These are phyloP conservation scores for Saccharomycopsis fodiens DNA, from an alignment of 805 yeast species.

Conservation along the genomic window DNA sequence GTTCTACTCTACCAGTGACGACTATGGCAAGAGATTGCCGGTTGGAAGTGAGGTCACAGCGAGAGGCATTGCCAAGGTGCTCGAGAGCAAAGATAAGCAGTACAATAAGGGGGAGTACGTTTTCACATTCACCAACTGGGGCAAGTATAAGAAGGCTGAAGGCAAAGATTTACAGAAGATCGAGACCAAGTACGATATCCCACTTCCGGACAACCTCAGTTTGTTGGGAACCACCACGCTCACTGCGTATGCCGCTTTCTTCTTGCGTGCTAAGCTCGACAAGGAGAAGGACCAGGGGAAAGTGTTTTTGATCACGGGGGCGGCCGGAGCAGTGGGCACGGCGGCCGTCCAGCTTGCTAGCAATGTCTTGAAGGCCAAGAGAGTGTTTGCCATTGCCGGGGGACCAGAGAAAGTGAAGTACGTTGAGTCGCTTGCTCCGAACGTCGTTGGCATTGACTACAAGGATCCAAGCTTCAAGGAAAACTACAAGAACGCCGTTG, in stretches of 20 bases:
- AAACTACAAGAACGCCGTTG: conserved; percentile 34
- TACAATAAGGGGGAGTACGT: conserved; percentile 39
- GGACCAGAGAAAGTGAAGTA: conserved; percentile 45
- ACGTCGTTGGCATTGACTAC: conserved; percentile 46
- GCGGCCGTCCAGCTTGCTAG: conserved; percentile 50
- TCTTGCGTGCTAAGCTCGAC: conserved; percentile 39
- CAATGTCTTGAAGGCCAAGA: conserved; percentile 42
- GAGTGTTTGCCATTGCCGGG: conserved; percentile 58
- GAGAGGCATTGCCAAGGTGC: conserved; percentile 43
- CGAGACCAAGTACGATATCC: conserved; percentile 9
- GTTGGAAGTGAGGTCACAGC: conserved; percentile 39
- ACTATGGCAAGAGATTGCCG: conserved; percentile 30
- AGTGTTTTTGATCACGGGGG: conserved; percentile 50
- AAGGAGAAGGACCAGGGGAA: conserved; percentile 35
- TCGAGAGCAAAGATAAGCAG: conserved; percentile 37
- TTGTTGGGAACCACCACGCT: conserved; percentile 50
- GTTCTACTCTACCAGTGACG: conserved; percentile 31
- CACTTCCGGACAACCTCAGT: conserved; percentile 2
- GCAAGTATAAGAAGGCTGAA: conserved; percentile 29
- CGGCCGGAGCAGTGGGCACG: conserved; percentile 71
- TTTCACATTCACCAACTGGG: conserved; percentile 37
- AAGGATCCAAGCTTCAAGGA: conserved; percentile 33
- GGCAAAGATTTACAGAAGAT: conserved; percentile 7
- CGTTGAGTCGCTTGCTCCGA: conserved; percentile 49
- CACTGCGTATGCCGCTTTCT: conserved; percentile 54